Conservation (phyloP, 1,284 basidiomycete genomes). For the Wallemia hederae region DNA sequence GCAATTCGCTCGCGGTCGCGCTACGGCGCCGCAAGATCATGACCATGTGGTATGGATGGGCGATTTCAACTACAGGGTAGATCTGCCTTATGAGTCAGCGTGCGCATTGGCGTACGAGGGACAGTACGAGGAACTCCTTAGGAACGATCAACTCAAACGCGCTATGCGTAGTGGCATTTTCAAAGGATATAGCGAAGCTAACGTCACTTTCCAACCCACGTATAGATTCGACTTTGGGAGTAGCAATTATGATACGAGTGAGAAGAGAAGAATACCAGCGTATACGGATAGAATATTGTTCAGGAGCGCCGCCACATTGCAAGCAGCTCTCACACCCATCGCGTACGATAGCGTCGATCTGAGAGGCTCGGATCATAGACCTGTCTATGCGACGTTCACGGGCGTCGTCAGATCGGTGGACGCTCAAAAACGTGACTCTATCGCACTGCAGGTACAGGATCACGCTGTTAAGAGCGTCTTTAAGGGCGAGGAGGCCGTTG, state of each 20-base stretch:
- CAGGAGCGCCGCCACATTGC: conserved; percentile 6
- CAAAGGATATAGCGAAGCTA: conserved; percentile 57
- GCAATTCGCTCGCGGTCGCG: conserved; percentile 75
- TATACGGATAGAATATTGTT: conserved; percentile 36
- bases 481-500: conserved; percentile 33
- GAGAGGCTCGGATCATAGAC: conserved; percentile 71
- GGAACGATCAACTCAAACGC: conserved; percentile 53
- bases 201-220: conserved; percentile 59
- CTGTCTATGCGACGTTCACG: conserved; percentile 60
- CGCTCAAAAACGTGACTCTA: conserved; percentile 32
- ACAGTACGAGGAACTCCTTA: conserved; percentile 41
- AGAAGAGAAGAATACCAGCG: conserved; percentile 83
- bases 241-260: conserved; percentile 72
- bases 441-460: conserved; percentile 38
- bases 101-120: conserved; percentile 30
- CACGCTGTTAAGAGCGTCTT: conserved; percentile 22
- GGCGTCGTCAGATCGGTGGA: conserved; percentile 53
- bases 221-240: conserved; percentile 28
- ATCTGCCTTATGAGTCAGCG: conserved; percentile 52
- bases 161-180: conserved; percentile 49
- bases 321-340: conserved; percentile 11
- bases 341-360: conserved; percentile 44
- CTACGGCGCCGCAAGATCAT: conserved; percentile 1
- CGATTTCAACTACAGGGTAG: conserved; percentile 76
- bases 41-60: conserved; percentile 76